These are phyloP conservation scores for Marasmius oreades DNA, from an alignment of 1,284 basidiomycete species.

Conservation along the genomic window DNA sequence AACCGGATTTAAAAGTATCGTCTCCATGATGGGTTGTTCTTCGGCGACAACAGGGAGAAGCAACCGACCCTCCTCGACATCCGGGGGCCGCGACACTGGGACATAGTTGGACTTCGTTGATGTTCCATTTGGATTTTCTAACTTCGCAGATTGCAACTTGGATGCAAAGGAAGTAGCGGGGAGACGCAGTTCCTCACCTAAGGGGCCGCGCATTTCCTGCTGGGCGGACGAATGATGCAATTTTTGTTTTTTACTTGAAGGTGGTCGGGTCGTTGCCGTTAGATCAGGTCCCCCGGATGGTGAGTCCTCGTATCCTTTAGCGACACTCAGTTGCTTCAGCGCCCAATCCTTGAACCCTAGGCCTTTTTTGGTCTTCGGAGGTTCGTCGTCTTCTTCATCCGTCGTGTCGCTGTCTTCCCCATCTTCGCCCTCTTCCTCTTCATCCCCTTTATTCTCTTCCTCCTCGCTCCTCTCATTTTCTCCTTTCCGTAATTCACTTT, in stretches of 20 bases:
- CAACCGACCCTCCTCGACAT: constrained; percentile 77
- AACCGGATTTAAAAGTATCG: constrained; percentile 84
- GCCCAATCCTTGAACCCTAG: constrained; percentile 86
- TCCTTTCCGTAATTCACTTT: constrained; percentile 21
- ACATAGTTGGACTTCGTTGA: constrained; percentile 42
- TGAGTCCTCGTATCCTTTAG: constrained; percentile 46
- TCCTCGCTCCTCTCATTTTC: no score
- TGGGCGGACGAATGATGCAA: constrained; percentile 23
- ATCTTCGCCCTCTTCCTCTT: constrained; percentile 19
- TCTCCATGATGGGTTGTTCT: constrained; percentile 93
- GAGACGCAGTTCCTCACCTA: constrained; percentile 63
- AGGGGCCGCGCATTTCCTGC: constrained; percentile 56
- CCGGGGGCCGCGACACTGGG: constrained; percentile 64
- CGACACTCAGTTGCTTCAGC: constrained; percentile 61
- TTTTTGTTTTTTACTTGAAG: constrained; percentile 42
- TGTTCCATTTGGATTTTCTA: background rate
- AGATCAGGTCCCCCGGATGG: constrained; percentile 7
- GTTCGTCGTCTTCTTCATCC: constrained; percentile 21
- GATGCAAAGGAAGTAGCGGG: constrained; percentile 61
- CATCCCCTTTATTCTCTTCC: constrained; percentile 22
- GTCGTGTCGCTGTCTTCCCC: constrained; percentile 25
- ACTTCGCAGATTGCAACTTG: constrained; percentile 37
- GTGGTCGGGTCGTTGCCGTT: constrained; percentile 7
- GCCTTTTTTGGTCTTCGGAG: constrained; percentile 36
- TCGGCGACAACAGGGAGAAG: constrained; percentile 89